These are phyloP conservation scores for Huntiella bhutanensis DNA, from an alignment of 2,329 filamentous ascomycete genomes.

Conservation along the genomic window DNA sequence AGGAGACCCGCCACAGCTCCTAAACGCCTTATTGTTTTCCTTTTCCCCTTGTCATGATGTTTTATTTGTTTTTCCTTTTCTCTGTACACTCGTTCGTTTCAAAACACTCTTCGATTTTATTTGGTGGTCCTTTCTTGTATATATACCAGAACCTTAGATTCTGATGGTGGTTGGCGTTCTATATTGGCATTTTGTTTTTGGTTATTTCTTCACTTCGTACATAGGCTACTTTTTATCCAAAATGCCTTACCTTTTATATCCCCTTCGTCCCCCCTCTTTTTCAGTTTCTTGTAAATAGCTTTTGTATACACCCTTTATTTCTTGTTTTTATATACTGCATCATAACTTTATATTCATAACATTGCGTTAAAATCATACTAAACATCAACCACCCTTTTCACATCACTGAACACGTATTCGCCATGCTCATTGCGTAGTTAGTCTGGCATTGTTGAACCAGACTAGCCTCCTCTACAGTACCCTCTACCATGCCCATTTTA, in stretches of 20 bases:
- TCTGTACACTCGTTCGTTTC: neutral
- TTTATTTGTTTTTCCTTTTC: neutral
- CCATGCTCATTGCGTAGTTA: slow-evolving; percentile 24
- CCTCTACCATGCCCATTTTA: slow-evolving; percentile 27
- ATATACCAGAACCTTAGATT: neutral
- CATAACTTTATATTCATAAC: neutral
- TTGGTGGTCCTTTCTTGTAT: neutral
- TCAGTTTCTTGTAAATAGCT: slow-evolving; percentile 8
- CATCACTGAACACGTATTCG: slow-evolving; percentile 34
- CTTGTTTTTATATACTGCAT: neutral
- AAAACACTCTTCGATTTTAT: neutral
- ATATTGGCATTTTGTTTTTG: neutral
- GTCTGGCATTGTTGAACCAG: slow-evolving; percentile 54
- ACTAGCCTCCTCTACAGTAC: slow-evolving; percentile 47
- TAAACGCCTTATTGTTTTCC: neutral
- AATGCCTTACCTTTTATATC: no score
- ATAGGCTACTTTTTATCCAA: no score
- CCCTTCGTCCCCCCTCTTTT: neutral
- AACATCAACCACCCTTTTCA: slow-evolving; percentile 14
- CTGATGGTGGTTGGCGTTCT: slow-evolving; percentile 3
- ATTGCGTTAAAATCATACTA: neutral
- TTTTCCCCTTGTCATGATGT: neutral
- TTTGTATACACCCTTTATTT: slow-evolving; percentile 9
- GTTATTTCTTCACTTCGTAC: neutral
- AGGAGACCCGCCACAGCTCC: slow-evolving; percentile 16